Base-by-base conservation (phyloP, 73 alveolate genomes). In the Uronychia binucleata region DNA sequence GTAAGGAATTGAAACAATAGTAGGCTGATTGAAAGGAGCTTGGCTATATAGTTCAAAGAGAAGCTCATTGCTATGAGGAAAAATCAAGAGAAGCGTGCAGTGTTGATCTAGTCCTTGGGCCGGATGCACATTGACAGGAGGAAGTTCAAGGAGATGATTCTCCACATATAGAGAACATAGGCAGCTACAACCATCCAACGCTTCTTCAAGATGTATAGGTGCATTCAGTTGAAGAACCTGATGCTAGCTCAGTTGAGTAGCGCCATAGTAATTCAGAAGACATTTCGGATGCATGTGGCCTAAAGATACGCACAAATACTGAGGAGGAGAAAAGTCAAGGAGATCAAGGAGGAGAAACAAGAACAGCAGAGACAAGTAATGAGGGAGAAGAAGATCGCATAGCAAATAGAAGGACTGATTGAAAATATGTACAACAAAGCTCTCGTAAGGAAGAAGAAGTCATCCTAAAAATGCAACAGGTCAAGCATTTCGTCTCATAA, bases 401-500 rank as follows among this genome's bases (percentile, higher is more conserved):
- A 67, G 57, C 80, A 81, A 59, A 78, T 81, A 14, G 88, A 81
- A 81, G 74, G 76, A 27, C 59, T 34, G 29, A 81, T 81, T 14
- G 88, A 81, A 27, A 58, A 81, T 32, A n/a, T 81, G 74, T 81
- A 34, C 27, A 28, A 81, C 32, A 19, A 59, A 8, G 80, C 57
- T 19, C 46, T 81, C 57, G 57, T 31, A 19, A 46, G 19, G 67
- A 46, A 46, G 19, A 46, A 46, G 19, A 46, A 19, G 5, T 46
- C 67, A 46, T 46, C n/a, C n/a, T n/a, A n/a, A n/a, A n/a, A 46
- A 46, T 11, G 19, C 19, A 5, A 46, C n/a, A 46, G 67, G 67
- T 46, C 67, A 46, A 46, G 67, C 67, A 46, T 46, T 11, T 46
- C 67, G 19, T 46, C 67, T 46, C 19, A 46, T 11, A 46, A 46